Conservation (phyloP, 768 basidiomycete genomes). For the Lactarius akahatsu region DNA sequence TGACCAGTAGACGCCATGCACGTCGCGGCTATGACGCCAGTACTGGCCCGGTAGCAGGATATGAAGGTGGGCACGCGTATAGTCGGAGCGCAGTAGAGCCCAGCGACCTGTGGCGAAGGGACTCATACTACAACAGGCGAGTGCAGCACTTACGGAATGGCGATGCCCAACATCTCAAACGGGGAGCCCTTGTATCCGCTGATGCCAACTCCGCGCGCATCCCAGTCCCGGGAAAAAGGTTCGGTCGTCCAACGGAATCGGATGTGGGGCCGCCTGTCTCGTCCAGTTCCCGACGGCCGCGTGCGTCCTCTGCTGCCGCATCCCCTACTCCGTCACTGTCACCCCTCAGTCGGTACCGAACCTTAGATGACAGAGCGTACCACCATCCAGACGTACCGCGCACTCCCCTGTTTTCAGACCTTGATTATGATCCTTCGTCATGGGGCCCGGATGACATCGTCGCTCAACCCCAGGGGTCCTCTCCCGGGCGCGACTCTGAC, state of each 20-base stretch:
- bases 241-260: neutral
- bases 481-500: neutral
- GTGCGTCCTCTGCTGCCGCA: neutral
- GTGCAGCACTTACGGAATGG: neutral
- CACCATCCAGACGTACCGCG: slow-evolving; percentile 21
- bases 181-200: neutral
- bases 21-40: neutral
- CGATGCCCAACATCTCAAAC: neutral
- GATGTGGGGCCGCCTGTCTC: neutral
- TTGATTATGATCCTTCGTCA: slow-evolving; percentile 1
- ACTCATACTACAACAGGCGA: neutral
- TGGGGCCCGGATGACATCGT: no score
- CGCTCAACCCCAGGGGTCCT: neutral
- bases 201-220: neutral
- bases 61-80: neutral
- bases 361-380: slow-evolving; percentile 19
- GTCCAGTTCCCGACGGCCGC: neutral
- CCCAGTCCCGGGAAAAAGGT: neutral
- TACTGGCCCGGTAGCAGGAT: neutral
- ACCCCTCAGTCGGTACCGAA: slow-evolving; percentile 3
- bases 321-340: neutral
- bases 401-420: slow-evolving; percentile 17
- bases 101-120: neutral
- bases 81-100: slow-evolving; percentile 1
- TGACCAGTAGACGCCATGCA: neutral